phyloP scores from a whole-genome alignment of 495 filamentous ascomycete genomes.

The Lepraria neglecta region DNA sequence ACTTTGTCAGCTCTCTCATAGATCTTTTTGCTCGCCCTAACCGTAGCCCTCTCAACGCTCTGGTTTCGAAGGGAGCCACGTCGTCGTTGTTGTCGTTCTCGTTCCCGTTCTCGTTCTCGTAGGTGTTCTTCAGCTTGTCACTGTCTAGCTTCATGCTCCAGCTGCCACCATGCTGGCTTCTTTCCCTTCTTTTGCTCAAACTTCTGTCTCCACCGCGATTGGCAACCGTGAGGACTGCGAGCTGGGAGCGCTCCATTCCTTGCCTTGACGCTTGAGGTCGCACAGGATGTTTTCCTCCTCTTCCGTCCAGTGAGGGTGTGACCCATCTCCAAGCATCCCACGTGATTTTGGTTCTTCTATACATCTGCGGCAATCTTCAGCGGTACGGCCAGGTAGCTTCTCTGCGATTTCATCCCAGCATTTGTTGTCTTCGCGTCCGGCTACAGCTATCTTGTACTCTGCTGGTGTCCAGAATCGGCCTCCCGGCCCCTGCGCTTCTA shows the following conservation, averaged over 20 bases:
- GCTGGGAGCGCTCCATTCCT: background rate
- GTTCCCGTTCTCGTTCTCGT: too few species aligned
- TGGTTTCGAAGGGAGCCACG: too few species aligned
- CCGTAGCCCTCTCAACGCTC: too few species aligned
- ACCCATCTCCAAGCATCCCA: background rate
- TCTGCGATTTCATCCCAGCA: background rate
- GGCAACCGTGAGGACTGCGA: background rate
- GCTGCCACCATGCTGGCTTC: background rate
- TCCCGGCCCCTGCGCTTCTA: background rate
- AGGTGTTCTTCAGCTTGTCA: conserved; percentile 51
- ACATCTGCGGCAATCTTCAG: background rate
- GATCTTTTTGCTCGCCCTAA: too few species aligned
- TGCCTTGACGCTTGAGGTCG: background rate
- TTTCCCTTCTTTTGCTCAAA: background rate
- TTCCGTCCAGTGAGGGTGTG: background rate
- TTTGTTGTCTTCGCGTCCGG: background rate
- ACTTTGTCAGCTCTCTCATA: too few species aligned
- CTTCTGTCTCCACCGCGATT: background rate
- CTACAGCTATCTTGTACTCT: background rate
- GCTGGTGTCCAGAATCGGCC: background rate
- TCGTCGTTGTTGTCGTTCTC: background rate
- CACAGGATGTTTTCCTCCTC: background rate
- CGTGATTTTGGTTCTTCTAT: background rate
- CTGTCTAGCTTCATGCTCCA: conserved; percentile 52
- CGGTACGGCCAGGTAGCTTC: background rate